phyloP scores from a whole-genome alignment of 2,329 filamentous ascomycete genomes.

The Aspergillus fructus region DNA sequence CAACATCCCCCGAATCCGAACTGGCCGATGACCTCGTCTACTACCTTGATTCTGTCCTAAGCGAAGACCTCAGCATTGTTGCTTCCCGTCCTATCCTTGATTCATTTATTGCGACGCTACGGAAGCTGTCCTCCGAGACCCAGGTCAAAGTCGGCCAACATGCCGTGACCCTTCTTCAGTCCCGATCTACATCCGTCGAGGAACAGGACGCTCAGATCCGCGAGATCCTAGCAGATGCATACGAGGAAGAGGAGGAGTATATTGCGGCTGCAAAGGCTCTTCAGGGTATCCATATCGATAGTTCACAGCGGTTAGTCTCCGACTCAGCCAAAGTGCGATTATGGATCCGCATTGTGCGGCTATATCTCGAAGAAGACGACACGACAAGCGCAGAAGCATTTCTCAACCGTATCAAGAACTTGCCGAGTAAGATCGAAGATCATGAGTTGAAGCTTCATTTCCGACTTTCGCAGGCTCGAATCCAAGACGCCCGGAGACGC shows the following conservation, averaged over 20 bases:
- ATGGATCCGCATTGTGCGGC: conserved; percentile 91
- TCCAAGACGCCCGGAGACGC: conserved; percentile 83
- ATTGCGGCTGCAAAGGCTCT: conserved; percentile 73
- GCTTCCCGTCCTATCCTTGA: conserved; percentile 69
- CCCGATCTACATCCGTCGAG: conserved; percentile 72
- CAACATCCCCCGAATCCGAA: conserved; percentile 44
- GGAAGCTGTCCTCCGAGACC: conserved; percentile 55
- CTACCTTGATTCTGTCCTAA: conserved; percentile 68
- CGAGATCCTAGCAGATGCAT: conserved; percentile 76
- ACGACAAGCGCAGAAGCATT: conserved; percentile 80
- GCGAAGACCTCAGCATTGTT: conserved; percentile 72
- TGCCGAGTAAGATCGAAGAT: conserved; percentile 75
- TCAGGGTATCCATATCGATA: conserved; percentile 83
- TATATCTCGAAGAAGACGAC: conserved; percentile 93
- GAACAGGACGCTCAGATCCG: conserved; percentile 81
- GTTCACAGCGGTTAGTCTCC: conserved; percentile 78
- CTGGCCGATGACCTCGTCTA: conserved; percentile 64
- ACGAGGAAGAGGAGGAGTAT: conserved; percentile 81
- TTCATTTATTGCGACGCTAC: conserved; percentile 64
- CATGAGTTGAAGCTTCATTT: conserved; percentile 78
- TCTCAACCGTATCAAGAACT: conserved; percentile 91
- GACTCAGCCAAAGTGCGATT: conserved; percentile 78
- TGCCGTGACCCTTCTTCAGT: conserved; percentile 65
- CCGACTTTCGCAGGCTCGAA: conserved; percentile 85
- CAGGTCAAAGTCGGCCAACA: conserved; percentile 75